Percentiles rank a stretch among this genome's conserved stretches.
Evolutionary conservation across 2,329 filamentous ascomycete genomes (phyloP).

Genomic region (Neofusicoccum sp.): DNA sequence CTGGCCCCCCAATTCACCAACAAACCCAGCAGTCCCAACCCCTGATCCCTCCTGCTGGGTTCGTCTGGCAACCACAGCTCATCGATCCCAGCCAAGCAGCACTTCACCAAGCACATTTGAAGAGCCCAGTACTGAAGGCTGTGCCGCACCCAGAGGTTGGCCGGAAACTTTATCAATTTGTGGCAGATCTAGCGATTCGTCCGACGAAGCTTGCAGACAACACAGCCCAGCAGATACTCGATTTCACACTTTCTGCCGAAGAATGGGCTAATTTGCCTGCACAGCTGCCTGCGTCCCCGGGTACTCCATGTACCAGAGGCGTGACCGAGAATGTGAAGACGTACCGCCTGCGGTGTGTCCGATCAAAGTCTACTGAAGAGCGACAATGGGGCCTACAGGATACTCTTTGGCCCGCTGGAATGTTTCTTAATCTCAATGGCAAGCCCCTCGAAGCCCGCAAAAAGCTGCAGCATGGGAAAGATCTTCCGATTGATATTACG

Average conservation of each 20-base stretch:
- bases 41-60: constrained; percentile 38
- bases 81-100: constrained; percentile 45
- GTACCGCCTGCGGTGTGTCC: constrained; percentile 68
- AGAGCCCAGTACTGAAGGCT: constrained; percentile 49
- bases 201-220: constrained; percentile 42
- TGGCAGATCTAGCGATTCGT: constrained; percentile 51
- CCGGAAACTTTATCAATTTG: constrained; percentile 54
- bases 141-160: background rate
- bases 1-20: background rate
- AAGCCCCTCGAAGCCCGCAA: constrained; percentile 56
- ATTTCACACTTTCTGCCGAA: constrained; percentile 26
- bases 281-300: background rate
- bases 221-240: background rate
- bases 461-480: constrained; percentile 70
- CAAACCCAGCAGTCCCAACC: background rate
- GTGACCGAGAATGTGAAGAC: constrained; percentile 44
- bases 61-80: constrained; percentile 2
- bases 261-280: constrained; percentile 39
- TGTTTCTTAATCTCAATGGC: constrained; percentile 69
- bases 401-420: constrained; percentile 65
- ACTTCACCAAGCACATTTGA: constrained; percentile 60
- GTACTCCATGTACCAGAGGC: background rate
- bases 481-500: constrained; percentile 75
- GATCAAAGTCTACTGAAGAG: constrained; percentile 38
- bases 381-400: constrained; percentile 62